Conservation (phyloP, 2,329 filamentous ascomycete genomes). For the Botrytis medusae region DNA sequence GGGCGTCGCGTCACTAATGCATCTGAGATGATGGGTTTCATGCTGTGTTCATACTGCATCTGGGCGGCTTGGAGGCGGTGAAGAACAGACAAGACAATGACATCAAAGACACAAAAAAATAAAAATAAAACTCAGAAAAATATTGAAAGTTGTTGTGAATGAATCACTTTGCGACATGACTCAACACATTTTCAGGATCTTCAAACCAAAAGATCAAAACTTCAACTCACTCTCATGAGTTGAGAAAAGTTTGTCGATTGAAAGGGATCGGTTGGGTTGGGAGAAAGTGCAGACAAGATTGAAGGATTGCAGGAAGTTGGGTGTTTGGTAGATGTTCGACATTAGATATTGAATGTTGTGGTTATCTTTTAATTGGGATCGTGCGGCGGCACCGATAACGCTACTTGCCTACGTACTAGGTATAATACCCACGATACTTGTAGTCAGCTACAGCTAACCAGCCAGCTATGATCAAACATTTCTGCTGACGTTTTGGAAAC, state of each 20-base stretch:
- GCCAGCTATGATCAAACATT: not conserved
- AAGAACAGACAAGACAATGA: not conserved
- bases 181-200: not conserved
- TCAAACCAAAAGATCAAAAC: not conserved
- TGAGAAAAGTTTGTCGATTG: not conserved
- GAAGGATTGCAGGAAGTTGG: not conserved
- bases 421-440: not conserved
- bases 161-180: not conserved
- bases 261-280: not conserved
- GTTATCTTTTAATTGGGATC: not conserved
- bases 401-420: not conserved
- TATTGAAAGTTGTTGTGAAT: not conserved
- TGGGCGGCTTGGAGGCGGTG: conserved; percentile 6
- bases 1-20: not conserved
- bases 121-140: not conserved
- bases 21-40: conserved; percentile 1
- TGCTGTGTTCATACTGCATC: not conserved
- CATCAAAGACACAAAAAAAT: not conserved
- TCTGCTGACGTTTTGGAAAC: conserved; percentile 4
- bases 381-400: not conserved
- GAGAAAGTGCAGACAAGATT: not conserved
- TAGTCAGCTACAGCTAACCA: not conserved
- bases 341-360: not conserved
- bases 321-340: not conserved
- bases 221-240: not conserved